Conservation (phyloP, 148 eudicot genomes). For the Euryodendron excelsum region DNA sequence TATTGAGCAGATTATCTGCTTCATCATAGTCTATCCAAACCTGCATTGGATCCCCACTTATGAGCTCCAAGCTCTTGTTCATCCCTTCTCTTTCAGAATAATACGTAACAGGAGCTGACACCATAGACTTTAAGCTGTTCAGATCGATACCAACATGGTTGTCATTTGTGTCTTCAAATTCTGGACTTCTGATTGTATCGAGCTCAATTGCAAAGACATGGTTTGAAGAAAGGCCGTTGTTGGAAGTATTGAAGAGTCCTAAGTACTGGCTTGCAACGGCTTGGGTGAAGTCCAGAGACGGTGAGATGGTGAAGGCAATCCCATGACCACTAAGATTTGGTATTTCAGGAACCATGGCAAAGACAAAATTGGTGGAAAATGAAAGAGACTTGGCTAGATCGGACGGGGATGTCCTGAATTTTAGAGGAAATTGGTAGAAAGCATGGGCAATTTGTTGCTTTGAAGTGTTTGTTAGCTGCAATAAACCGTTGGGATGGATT, state of each 20-base stretch:
- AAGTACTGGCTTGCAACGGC: slow-evolving; percentile 11
- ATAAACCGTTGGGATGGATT: too few species aligned
- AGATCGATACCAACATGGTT: slow-evolving; percentile 40
- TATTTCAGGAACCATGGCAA: slow-evolving; percentile 6
- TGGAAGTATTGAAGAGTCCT: slow-evolving; percentile 15
- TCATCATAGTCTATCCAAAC: slow-evolving; percentile 44
- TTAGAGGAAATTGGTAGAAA: slow-evolving; percentile 18
- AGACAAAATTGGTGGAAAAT: slow-evolving; percentile 17
- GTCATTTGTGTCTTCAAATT: slow-evolving; percentile 24
- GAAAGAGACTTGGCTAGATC: neutral
- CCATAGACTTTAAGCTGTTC: slow-evolving; percentile 29
- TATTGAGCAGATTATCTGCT: slow-evolving; percentile 17
- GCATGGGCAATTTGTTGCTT: too few species aligned
- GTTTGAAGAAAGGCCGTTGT: neutral
- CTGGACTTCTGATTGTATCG: slow-evolving; percentile 29
- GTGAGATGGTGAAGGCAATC: slow-evolving; percentile 21
- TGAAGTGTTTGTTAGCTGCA: too few species aligned
- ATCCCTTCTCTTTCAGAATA: slow-evolving; percentile 15
- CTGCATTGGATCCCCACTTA: slow-evolving; percentile 38
- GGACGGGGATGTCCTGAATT: neutral
- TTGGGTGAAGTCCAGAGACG: slow-evolving; percentile 13
- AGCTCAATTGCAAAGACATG: slow-evolving; percentile 30
- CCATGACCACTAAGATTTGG: slow-evolving; percentile 11
- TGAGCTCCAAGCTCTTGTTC: slow-evolving; percentile 21
- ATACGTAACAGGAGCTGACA: slow-evolving; percentile 33